Evolutionary conservation across 2,329 filamentous ascomycete species (phyloP).

Genomic region (Diatrype stigma): DNA sequence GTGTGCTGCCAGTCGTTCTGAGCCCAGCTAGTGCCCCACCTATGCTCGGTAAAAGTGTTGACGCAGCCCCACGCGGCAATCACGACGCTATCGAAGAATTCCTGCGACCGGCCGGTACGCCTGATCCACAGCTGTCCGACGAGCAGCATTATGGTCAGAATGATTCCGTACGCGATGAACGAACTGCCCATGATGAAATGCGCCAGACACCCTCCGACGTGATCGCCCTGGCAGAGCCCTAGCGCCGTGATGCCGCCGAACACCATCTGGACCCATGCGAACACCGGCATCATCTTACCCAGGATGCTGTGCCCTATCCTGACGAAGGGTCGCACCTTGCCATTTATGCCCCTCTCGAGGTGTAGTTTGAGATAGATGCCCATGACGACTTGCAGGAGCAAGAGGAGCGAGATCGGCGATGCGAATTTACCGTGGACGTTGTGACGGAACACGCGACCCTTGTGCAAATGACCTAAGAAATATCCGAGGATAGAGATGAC

Average conservation of each 20-base stretch:
- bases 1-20: slow-evolving; percentile 96
- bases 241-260: slow-evolving; percentile 91
- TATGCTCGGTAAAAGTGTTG: slow-evolving; percentile 97
- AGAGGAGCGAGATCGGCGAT: slow-evolving; percentile 72
- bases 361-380: slow-evolving; percentile 89
- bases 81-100: slow-evolving; percentile 90
- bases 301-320: slow-evolving; percentile 73
- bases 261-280: slow-evolving; percentile 89
- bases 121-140: slow-evolving; percentile 86
- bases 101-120: slow-evolving; percentile 79
- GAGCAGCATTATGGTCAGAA: slow-evolving; percentile 80
- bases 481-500: slow-evolving; percentile 77
- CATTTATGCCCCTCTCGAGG: slow-evolving; percentile 78
- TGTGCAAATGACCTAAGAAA: slow-evolving; percentile 86
- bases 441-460: slow-evolving; percentile 76
- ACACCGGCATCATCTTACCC: slow-evolving; percentile 81
- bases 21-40: slow-evolving; percentile 86
- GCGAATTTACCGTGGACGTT: slow-evolving; percentile 84
- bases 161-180: slow-evolving; percentile 89
- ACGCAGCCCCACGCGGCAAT: slow-evolving; percentile 95
- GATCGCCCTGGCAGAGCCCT: slow-evolving; percentile 89
- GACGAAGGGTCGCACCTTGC: slow-evolving; percentile 67
- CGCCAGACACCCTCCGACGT: slow-evolving; percentile 85
- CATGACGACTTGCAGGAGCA: slow-evolving; percentile 71
- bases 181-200: slow-evolving; percentile 99